Evolutionary conservation across 2,329 filamentous ascomycete genomes (phyloP), one percentile per base, ranked within the genome.

Genomic region (Verticillium klebahnii): DNA sequence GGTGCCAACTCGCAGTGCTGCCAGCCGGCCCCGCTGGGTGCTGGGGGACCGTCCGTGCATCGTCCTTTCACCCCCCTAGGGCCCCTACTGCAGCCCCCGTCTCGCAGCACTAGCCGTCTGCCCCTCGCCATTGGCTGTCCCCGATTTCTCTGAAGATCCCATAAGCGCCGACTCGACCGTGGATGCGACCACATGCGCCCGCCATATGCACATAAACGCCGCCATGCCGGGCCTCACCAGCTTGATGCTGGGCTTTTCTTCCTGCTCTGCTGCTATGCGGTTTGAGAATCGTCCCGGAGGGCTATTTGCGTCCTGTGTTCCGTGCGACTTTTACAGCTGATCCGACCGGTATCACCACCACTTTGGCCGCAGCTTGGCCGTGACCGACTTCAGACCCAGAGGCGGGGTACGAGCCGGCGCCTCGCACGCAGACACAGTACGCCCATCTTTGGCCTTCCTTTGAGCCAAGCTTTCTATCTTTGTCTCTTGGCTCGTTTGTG

Each of bases 131-230:
- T 65, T 65, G 64, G 64, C 37, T 59, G 34, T 15, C 5, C 34
- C 36, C 36, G 31, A 50, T 39, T 39, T 54, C n/a, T 11, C 57
- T 58, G 59, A 50, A 61, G 61, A 37, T 63, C 63, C 32, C 62
- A 55, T 66, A 66, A 66, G 64, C 64, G 64, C 64, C 64, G 61
- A 45, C 50, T 62, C 57, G 63, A 61, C 64, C 64, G 64, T 65
- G 55, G 57, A 56, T 64, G 63, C 63, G 62, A 60, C 63, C 59
- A 52, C 57, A 63, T 65, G 63, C 64, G 63, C 57, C 37, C 31
- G 37, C 61, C 59, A 52, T 52, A 61, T 63, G 64, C 59, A 60
- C 36, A n/a, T 58, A 62, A 60, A 63, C 52, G 62, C 58, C 60
- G 62, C 60, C 60, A 62, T 58, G 57, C 39, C 39, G 25, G 57